Base-by-base conservation (phyloP, 257 asterid species). In the Handroanthus guayacan region DNA sequence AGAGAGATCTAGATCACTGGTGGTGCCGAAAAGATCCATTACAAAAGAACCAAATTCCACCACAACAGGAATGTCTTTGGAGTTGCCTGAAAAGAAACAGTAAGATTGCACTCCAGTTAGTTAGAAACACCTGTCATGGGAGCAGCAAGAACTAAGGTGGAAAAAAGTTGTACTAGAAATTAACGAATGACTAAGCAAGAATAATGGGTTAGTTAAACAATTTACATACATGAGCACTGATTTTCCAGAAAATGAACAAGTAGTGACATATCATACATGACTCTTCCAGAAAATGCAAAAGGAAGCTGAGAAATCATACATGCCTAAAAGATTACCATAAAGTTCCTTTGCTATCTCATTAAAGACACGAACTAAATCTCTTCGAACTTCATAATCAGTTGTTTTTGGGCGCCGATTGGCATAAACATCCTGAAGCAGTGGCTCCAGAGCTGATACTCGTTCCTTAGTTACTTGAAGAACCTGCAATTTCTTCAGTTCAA, bases 41-140 rank as follows among this genome's bases (percentile, higher is more conserved):
- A 89, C 89, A 71, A 90, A 92, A 48, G 99, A 94, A 71, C 98
- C 99, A 76, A 92, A 94, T 80, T 86, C 99, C 89, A 83, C 95
- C 79, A 94, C 88, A 14, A 78, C 81, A 14, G 98, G 99, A 78
- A 79, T 73, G 37, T 87, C 83, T 54, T 73, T 80, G 39, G 95
- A 83, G 63, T 80, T 56, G 52, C 86, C 97, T 94, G 91, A 69
- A 82, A 80, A 67, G 6, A 36, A 18, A 71, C 78, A 63, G 9
- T 4, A 31, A 25, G 68, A 62, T 38, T 9, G 52, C 62, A 67
- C 31, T 62, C 18, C 48, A 71, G 10, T 78, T 45, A 62, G 39
- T 55, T 52, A 52, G 62, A 69, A 34, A 37, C 51, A 75, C 9
- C 31, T 7, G 39, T 65, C 58, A 69, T 44, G n/a, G 9, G 34